Conservation (phyloP, 352 stramenopile genomes). For the Globisporangium lucens region DNA sequence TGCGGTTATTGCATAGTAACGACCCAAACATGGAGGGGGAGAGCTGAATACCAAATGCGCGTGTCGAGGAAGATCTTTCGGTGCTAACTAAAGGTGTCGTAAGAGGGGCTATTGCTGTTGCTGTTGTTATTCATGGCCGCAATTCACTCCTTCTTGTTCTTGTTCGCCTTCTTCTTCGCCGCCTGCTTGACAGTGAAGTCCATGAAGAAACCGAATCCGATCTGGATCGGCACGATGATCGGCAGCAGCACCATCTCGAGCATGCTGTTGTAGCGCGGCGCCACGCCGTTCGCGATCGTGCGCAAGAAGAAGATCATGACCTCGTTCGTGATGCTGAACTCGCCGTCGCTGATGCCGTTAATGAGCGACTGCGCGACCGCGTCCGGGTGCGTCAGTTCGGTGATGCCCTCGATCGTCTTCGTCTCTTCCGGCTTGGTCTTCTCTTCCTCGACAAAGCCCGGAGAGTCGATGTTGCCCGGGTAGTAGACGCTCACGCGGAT, state of each 20-base stretch:
- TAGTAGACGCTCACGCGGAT: conserved; percentile 79
- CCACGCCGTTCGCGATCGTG: conserved; percentile 69
- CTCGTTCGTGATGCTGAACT: conserved; percentile 84
- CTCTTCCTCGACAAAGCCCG: conserved; percentile 73
- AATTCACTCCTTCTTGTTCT: conserved; percentile 53
- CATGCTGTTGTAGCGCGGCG: conserved; percentile 64
- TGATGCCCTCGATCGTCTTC: conserved; percentile 69
- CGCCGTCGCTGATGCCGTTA: conserved; percentile 53
- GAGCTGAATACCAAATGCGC: background rate
- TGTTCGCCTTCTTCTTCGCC: conserved; percentile 48
- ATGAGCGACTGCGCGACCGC: conserved; percentile 66
- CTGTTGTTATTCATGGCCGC: background rate
- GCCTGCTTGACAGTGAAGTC: conserved; percentile 67
- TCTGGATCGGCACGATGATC: conserved; percentile 58
- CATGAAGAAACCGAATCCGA: conserved; percentile 80
- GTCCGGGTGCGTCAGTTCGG: conserved; percentile 45
- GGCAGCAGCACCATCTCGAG: conserved; percentile 71
- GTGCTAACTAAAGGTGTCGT: background rate
- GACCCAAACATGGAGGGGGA: background rate
- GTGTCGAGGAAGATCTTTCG: background rate
- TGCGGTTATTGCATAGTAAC: no score
- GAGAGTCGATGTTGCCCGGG: conserved; percentile 82
- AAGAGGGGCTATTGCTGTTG: background rate
- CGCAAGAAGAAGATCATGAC: conserved; percentile 69
- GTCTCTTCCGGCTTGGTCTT: conserved; percentile 70